Evolutionary conservation across 2,329 filamentous ascomycete species (phyloP), one percentile per base, ranked within the genome.

Genomic region (Fusarium sterilihyphosum): DNA sequence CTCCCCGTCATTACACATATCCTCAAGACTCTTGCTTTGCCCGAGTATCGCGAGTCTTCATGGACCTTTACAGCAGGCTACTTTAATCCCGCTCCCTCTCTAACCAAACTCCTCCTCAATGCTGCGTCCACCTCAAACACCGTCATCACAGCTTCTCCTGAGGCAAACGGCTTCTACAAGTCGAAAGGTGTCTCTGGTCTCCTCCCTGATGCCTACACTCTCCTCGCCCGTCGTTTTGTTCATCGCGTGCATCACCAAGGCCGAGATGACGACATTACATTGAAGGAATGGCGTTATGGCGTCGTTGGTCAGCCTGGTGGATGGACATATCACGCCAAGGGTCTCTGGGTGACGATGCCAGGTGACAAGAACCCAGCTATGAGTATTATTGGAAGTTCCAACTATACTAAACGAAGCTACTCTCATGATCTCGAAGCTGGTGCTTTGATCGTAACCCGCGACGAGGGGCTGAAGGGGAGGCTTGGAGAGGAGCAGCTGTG

Each of bases 61-160:
- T 99, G 96, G 96, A 96, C 94, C 1, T 98, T 99, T 82, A 98
- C 96, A 2, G 96, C 96, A 1, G 96, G 96, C 60, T 99, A 99
- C 85, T 99, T 99, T 86, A 99, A 99, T 85, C 97, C 97, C 64
- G 95, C 95, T 12, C 93, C 95, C 0, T 91, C 92, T 8, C 89
- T 98, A 26, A 95, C 94, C 6, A 89, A 92, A 44, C 89, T 98
- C 2, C 87, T 99, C 1, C 90, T 99, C 38, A 86, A 88, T 12
- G 95, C 94, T 2, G 89, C 91, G 3, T 93, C 92, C 0, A 83
- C 84, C 3, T 87, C 87, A 47, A 96, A 94, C 70, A 95, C 93
- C 0, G 93, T 99, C 29, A 92, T 99, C 62, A 98, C 96, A 0
- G 96, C 96, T 5, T 95, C 94, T 2, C 96, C 96, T 0, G 92